Conservation (phyloP, 106 monocot species). For the Platanthera guangdongensis region DNA sequence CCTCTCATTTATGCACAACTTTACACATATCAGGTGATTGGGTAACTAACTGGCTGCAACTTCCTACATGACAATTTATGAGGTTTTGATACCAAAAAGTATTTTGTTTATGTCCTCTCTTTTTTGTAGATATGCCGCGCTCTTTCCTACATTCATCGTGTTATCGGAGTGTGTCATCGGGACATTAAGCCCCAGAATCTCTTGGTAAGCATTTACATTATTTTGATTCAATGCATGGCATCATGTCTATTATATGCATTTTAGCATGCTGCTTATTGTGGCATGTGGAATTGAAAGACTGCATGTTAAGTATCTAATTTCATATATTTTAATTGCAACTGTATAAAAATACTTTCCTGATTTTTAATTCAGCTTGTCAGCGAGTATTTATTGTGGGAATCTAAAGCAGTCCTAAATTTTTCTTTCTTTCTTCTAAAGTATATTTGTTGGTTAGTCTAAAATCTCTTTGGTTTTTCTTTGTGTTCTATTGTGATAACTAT, state of each 20-base stretch:
- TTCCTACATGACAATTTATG: background rate
- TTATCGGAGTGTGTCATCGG: constrained; percentile 83
- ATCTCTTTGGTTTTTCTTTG: too few relatives aligned
- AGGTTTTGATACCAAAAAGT: background rate
- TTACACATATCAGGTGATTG: constrained; percentile 71
- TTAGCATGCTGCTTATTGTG: background rate
- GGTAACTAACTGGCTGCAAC: background rate
- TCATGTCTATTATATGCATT: too few relatives aligned
- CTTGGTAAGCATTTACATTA: constrained; percentile 40
- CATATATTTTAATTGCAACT: background rate
- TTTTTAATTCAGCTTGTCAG: background rate
- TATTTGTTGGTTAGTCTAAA: too few relatives aligned
- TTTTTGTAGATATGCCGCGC: constrained; percentile 69
- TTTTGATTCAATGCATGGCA: background rate
- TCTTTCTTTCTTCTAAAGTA: too few relatives aligned
- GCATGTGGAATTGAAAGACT: background rate
- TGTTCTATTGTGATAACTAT: too few relatives aligned
- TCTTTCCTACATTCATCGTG: constrained; percentile 76
- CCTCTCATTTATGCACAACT: constrained; percentile 69
- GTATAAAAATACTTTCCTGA: background rate
- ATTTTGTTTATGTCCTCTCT: background rate
- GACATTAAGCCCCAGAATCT: constrained; percentile 96
- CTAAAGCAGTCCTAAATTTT: background rate
- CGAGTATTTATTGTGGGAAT: background rate
- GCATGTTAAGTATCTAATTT: background rate